Base-by-base conservation (phyloP, 1,284 basidiomycete species). In the Athelia psychrophila region DNA sequence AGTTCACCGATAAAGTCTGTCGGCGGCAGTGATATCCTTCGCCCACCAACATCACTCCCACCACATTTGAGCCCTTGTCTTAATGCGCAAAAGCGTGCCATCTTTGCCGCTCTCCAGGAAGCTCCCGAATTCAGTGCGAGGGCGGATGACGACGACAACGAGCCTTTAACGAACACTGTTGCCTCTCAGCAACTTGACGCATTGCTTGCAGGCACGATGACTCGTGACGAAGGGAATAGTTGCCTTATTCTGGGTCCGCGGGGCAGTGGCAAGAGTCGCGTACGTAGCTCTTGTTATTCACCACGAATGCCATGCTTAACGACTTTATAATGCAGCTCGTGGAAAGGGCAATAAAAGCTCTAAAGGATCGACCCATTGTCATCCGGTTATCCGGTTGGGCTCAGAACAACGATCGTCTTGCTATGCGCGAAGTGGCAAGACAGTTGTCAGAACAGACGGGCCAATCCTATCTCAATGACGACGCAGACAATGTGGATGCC, bases 371-470 rank as follows among this genome's bases (percentile, higher is more conserved):
- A 33, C 83, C 91, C 0, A 85, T 96, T 52, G 67, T 93, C 36
- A 79, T 98, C 46, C 85, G 86, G 1, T 75, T 98, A 1, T 92
- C 88, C n/a, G 95, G 93, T 0, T 81, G 91, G 66, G 80, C 86
- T 0, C 93, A 97, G 58, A 81, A 79, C 24, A 92, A 86, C 47
- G 95, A 97, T 64, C 80, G 89, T 24, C 73, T 93, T 3, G 95
- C 95, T n/a, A 83, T 97, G 65, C 84, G 88, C n/a, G 93, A 96
- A 68, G 91, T 98, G 59, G 92, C 92, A 0, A 76, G 86, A 50
- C 95, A 98, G 62, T 68, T 94, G 3, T 72, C 79, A 8, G 74
- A 80, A 55, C 88, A 91, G 66, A 88, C 83, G 0, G 88, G 84
- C 4, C 69, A 71, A 22, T 74, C 77, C 1, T 76, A 83, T 52